A percentile compares a stretch with the other conserved stretches of the same genome.
Evolutionary conservation across 2,329 filamentous ascomycete species (phyloP).

Genomic region (Rhinocladiella mackenziei): DNA sequence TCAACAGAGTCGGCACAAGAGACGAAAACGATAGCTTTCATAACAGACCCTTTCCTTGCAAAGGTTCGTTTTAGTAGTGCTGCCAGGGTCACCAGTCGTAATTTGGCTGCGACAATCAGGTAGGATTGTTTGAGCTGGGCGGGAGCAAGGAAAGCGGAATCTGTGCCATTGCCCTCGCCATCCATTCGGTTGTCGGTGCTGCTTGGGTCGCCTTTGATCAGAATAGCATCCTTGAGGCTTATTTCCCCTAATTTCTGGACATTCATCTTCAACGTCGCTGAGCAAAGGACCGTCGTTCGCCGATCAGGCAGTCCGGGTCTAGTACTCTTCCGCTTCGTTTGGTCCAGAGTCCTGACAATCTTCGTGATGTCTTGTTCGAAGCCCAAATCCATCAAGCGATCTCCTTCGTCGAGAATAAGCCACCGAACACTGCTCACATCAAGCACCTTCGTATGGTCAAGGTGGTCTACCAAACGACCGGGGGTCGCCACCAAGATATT

Average conservation of each 20-base stretch:
- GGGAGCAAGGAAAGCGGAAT: slow-evolving; percentile 70
- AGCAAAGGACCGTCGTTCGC: slow-evolving; percentile 84
- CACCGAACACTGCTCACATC: slow-evolving; percentile 86
- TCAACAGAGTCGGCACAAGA: slow-evolving; percentile 96
- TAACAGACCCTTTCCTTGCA: slow-evolving; percentile 79
- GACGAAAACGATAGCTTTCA: slow-evolving; percentile 96
- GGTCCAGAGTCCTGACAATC: slow-evolving; percentile 74
- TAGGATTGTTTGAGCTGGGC: slow-evolving; percentile 93
- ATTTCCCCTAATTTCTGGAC: slow-evolving; percentile 92
- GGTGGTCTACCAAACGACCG: slow-evolving; percentile 82
- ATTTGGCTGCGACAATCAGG: slow-evolving; percentile 79
- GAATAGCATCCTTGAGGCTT: slow-evolving; percentile 85
- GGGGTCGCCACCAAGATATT: slow-evolving; percentile 96
- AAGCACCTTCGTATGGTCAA: slow-evolving; percentile 85
- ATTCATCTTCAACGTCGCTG: slow-evolving; percentile 96
- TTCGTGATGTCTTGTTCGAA: slow-evolving; percentile 92
- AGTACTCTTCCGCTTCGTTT: slow-evolving; percentile 56
- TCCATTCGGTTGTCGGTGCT: slow-evolving; percentile 53
- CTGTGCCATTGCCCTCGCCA: slow-evolving; percentile 44
- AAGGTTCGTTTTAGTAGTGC: slow-evolving; percentile 83
- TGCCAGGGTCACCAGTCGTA: slow-evolving; percentile 82
- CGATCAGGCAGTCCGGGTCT: slow-evolving; percentile 65
- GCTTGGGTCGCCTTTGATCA: slow-evolving; percentile 67
- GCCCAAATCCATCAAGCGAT: slow-evolving; percentile 96
- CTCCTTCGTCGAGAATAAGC: slow-evolving; percentile 92